phyloP scores from a whole-genome alignment of 306 rosid genomes.

The Cucurbita pepo region DNA sequence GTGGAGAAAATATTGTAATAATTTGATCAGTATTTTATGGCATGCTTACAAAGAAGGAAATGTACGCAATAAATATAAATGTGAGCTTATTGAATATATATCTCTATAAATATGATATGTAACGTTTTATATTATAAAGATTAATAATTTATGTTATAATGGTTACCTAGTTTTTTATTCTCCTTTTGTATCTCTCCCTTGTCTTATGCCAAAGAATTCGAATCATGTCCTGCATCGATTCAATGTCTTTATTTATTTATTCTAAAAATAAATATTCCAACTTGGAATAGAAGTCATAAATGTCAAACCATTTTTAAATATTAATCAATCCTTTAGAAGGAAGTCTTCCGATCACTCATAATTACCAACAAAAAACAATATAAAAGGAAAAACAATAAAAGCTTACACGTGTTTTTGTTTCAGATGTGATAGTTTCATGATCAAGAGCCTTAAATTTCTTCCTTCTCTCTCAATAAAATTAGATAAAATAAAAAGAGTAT shows the following conservation, averaged over 20 bases:
- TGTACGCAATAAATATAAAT: no score
- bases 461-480: no score
- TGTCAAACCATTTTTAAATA: background rate
- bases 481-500: no score
- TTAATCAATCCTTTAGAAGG: no score
- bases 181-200: background rate
- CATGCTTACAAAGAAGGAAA: no score
- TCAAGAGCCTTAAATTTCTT: no score
- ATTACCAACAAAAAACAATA: no score
- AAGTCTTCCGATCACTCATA: no score
- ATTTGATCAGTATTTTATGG: background rate
- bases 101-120: background rate
- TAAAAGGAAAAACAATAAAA: no score
- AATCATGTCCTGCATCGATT: background rate
- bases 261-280: background rate
- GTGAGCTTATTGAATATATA: background rate
- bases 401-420: no score
- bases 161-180: background rate
- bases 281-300: background rate
- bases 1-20: background rate
- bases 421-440: no score
- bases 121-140: background rate
- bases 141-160: background rate
- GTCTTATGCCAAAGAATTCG: conserved; percentile 2
- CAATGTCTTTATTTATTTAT: background rate